Evolutionary conservation across 768 basidiomycete genomes (phyloP).

Genomic region (Daedaleopsis sinensis): DNA sequence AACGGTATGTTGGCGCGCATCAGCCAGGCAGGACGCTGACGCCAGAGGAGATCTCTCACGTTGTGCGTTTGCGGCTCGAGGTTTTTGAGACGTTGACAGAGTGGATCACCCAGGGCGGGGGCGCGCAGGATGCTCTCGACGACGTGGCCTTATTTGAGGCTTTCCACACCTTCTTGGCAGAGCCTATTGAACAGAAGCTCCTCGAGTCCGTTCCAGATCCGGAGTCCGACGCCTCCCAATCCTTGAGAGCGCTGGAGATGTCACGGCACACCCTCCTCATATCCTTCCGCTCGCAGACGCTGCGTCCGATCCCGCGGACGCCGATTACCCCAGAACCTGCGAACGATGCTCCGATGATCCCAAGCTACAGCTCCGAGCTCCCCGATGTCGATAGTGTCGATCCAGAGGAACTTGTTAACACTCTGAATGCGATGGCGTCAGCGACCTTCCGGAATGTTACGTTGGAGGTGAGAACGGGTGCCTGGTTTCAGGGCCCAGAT

Average conservation of each 20-base stretch:
- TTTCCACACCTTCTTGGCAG: constrained; percentile 62
- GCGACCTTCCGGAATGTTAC: constrained; percentile 78
- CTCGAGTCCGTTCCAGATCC: constrained; percentile 7
- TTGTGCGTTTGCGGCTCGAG: constrained; percentile 57
- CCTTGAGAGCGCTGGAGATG: constrained; percentile 37
- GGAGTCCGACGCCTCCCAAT: constrained; percentile 13
- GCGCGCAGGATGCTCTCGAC: constrained; percentile 79
- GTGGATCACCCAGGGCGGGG: constrained; percentile 75
- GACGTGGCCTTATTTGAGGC: constrained; percentile 64
- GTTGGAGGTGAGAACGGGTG: constrained; percentile 60
- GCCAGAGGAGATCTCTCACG: constrained; percentile 49
- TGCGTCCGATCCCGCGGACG: constrained; percentile 48
- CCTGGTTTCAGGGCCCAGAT: not conserved
- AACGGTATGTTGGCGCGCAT: constrained; percentile 64
- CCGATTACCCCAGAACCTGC: constrained; percentile 6
- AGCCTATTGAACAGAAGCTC: constrained; percentile 53
- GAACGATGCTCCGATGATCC: not conserved
- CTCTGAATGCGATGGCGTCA: constrained; percentile 73
- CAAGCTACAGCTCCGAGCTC: constrained; percentile 25
- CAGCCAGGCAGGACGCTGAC: constrained; percentile 44
- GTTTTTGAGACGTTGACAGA: constrained; percentile 67
- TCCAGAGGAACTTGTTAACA: constrained; percentile 68
- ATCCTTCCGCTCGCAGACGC: constrained; percentile 57
- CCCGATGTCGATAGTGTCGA: constrained; percentile 31
- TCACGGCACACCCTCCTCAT: constrained; percentile 44